Base-by-base conservation (phyloP, 371 early-diverging fungal genomes). In the Apophysomyces elegans region DNA sequence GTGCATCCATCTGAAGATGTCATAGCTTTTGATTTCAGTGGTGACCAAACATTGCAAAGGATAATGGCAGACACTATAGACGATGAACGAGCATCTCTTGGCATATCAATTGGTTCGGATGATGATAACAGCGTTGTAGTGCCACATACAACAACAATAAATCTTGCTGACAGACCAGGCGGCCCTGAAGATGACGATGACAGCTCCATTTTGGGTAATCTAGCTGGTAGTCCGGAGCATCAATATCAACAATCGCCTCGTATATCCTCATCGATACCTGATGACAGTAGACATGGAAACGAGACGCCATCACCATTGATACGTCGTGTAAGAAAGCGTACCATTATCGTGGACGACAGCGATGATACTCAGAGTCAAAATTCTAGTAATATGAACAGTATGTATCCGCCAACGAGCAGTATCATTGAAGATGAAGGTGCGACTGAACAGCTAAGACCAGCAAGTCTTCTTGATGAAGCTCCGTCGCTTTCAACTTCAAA, bases 251-350 rank as follows among this genome's bases (percentile, higher is more conserved):
- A 26, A 7, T 21, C 35, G 0, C 54, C 54, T 8, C 54, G 21
- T n/a, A 7, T 6, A 8, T 16, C 21, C 1, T 1, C 11, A 9
- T 11, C 16, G n/a, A 50, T 26, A 21, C 9, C 21, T 50, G 21
- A 8, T 8, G 54, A 50, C 9, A 21, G 9, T 18, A 26, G 21
- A 50, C 5, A 7, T 9, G 35, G 21, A 21, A 26, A n/a, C 4
- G 54, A 5, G 11, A 50, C 54, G 21, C 54, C 54, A 21, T 50
- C 54, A 6, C 54, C 54, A 50, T 9, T 50, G 21, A 50, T 50
- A 50, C 54, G 21, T 18, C 54, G 54, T 50, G 54, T 50, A 9
- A 50, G 54, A 50, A 50, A 50, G 11, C 54, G 54, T 21, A 11
- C 21, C 21, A 21, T 50, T 7, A 21, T 21, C 7, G 32, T 50